Conservation (phyloP, 2,329 filamentous ascomycete genomes). For the Aspergillus clavatus region DNA sequence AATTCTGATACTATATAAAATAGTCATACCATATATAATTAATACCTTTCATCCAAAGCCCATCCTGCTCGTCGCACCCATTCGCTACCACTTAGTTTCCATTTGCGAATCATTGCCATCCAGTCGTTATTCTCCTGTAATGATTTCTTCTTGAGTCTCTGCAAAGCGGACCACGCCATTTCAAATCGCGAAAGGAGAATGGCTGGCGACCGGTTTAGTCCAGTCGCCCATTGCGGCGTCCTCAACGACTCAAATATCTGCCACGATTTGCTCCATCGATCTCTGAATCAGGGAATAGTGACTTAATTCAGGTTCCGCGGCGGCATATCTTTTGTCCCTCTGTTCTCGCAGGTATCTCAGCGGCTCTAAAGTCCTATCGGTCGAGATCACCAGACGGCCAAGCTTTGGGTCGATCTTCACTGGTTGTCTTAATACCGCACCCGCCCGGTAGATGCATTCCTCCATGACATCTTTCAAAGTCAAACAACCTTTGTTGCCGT, state of each 20-base stretch:
- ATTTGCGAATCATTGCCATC: no score
- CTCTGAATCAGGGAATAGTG: not conserved
- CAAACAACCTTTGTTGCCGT: slow-evolving; percentile 3
- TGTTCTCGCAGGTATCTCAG: not conserved
- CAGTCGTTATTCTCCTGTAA: no score
- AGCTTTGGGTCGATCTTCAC: not conserved
- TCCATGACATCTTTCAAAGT: slow-evolving; percentile 3
- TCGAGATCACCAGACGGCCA: not conserved
- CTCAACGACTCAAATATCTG: not conserved
- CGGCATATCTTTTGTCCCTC: not conserved
- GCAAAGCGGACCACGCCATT: no score
- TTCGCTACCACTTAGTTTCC: no score
- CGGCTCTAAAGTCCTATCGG: not conserved
- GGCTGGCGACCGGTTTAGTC: not conserved
- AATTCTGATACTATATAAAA: no score
- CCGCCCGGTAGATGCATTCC: slow-evolving; percentile 5
- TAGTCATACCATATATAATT: no score
- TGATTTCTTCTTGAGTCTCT: no score
- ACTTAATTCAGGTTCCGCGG: no score
- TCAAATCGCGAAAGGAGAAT: not conserved
- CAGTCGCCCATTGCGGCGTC: not conserved
- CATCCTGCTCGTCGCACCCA: no score
- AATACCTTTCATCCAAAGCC: no score
- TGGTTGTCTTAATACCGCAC: slow-evolving; percentile 3
- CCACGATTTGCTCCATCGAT: slow-evolving; percentile 3